Evolutionary conservation across 257 asterid species (phyloP), one percentile per base, ranked within the genome.

Genomic region (Cordia subcordata): DNA sequence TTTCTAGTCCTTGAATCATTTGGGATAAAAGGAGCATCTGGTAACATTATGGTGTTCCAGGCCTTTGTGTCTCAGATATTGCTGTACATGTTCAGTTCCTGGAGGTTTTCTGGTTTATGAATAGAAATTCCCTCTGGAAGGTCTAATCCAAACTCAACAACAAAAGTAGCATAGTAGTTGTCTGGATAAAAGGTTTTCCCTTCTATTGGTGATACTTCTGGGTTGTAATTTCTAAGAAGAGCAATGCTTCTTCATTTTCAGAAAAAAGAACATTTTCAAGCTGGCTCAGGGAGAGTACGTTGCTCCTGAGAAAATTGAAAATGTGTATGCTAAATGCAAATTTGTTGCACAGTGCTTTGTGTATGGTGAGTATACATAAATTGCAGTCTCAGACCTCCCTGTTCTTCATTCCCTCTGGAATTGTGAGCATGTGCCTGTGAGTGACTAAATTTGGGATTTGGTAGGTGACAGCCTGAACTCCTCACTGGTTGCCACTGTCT

Each of bases 241-340:
- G 35, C 35, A 27, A 27, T 27, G 35, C 35, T 21, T 68, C 22
- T 20, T 22, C 1, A 57, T 72, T 64, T 44, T 71, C 82, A 91
- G 98, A 92, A 91, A 91, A 79, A 91, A 91, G 79, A 91, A 91
- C 77, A 88, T 91, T 52, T 91, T 91, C 60, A 91, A 91, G 82
- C 75, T 91, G 81, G 95, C 98, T 21, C 98, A 91, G 81, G 98
- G 98, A 1, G 94, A 88, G 82, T 91, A 91, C 75, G 79, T 91
- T 56, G 98, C 98, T 55, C 96, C 98, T 18, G 98, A 90, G 81
- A 90, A 90, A 77, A 85, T 90, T 57, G 98, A 90, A 74, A 90
- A 85, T 54, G 94, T 83, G 39, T 90, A 90, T 68, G 98, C 94
- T 8, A 88, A 82, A 64, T 88, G 96, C 87, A 91, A 83, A 68